Base-by-base conservation (phyloP, 1,284 basidiomycete genomes). In the Athelia sp. region DNA sequence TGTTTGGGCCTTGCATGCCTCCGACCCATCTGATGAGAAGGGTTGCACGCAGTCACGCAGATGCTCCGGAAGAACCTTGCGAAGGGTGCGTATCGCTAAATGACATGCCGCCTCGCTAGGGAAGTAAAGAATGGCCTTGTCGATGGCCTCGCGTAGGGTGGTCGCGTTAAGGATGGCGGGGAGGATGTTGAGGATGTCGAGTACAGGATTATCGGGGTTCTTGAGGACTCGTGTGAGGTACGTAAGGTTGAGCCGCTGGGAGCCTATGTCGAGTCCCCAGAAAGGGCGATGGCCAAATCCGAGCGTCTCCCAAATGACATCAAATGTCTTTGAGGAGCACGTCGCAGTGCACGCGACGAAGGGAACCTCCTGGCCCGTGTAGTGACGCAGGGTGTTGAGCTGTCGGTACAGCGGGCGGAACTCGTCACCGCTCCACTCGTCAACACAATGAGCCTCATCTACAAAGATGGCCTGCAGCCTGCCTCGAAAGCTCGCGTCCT, bases 221-320 rank as follows among this genome's bases (percentile, higher is more conserved):
- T 23, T 11, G 42, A 61, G 54, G 4, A 43, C 21, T 1, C 50
- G 55, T 1, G 52, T 56, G 13, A 53, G 43, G 49, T 48, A 62
- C 34, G 52, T 52, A 4, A 65, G 59, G 50, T 65, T 65, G 0
- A 53, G 47, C 0, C 60, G 47, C 43, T 58, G 56, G 10, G 45
- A 51, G 0, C 65, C 64, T 4, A 63, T 58, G 48, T 67, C 65
- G 2, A 67, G 44, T 13, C 63, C 63, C 61, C 62, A 64, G 53
- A 67, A 66, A 8, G 60, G 62, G 13, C 61, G 53, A 44, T 54
- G 42, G 18, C 63, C 61, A 46, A 57, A 63, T 0, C 48, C 54
- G 2, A 67, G 52, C 2, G 59, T 52, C 2, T 43, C 45, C 62
- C 62, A 67, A 11, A 65, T 59, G n/a, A 54, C 32, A 34, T 62